Evolutionary conservation across 2,329 filamentous ascomycete species (phyloP).

Genomic region (Bimuria novae-zelandiae): DNA sequence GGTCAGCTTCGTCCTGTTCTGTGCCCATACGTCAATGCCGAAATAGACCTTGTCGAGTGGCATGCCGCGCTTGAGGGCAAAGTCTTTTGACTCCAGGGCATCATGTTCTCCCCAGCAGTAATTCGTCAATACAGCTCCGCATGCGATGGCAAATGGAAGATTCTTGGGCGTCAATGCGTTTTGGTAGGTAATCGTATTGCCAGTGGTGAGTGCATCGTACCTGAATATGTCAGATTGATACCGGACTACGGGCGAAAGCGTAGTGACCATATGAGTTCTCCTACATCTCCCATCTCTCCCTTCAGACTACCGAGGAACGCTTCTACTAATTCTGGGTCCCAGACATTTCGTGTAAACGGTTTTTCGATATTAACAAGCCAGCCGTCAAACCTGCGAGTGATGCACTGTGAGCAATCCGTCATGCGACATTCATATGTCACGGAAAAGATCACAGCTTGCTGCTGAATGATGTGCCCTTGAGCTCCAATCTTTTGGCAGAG

Average conservation of each 20-base stretch:
- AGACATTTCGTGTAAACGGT: constrained; percentile 42
- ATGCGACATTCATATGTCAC: too few species aligned
- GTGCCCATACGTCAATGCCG: constrained; percentile 54
- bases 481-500: too few species aligned
- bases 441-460: too few species aligned
- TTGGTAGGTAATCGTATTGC: constrained; percentile 51
- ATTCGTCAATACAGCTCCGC: constrained; percentile 51
- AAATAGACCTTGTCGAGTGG: constrained; percentile 41
- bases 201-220: constrained; percentile 53
- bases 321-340: constrained; percentile 36
- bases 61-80: constrained; percentile 32
- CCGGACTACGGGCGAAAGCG: not conserved
- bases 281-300: constrained; percentile 30
- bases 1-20: constrained; percentile 40
- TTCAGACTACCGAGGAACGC: constrained; percentile 48
- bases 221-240: constrained; percentile 22
- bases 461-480: too few species aligned
- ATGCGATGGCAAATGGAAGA: constrained; percentile 43
- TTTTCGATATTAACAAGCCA: constrained; percentile 55
- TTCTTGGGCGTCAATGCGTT: constrained; percentile 51
- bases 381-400: constrained; percentile 47
- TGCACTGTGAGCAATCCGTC: not conserved
- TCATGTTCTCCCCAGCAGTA: constrained; percentile 49
- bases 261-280: constrained; percentile 48
- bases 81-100: constrained; percentile 26